Evolutionary conservation across 2,329 filamentous ascomycete genomes (phyloP).

Genomic region (Ophiosphaerella herpotricha): DNA sequence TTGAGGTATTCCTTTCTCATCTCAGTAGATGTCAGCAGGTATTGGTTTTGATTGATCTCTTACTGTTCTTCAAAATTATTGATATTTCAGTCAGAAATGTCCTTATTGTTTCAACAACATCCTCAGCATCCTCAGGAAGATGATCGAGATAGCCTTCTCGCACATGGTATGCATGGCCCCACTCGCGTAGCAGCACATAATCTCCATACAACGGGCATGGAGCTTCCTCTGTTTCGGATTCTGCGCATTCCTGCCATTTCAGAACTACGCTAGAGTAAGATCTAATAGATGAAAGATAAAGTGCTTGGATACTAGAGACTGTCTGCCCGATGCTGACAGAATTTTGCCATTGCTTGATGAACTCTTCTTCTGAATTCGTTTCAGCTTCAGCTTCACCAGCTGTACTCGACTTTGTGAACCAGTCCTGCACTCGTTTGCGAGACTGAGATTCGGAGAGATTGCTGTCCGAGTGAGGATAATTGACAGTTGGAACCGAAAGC

Average conservation of each 20-base stretch:
- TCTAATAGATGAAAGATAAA: background rate
- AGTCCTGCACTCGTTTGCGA: too few species aligned
- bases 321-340: background rate
- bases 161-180: conserved; percentile 2
- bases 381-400: too few species aligned
- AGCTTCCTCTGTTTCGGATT: background rate
- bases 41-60: background rate
- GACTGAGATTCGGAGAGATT: too few species aligned
- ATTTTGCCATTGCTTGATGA: background rate
- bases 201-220: background rate
- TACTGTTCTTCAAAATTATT: conserved; percentile 2
- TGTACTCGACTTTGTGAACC: too few species aligned
- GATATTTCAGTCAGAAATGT: conserved; percentile 1
- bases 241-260: background rate
- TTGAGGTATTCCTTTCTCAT: background rate
- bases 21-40: background rate
- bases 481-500: too few species aligned
- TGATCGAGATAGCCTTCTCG: conserved; percentile 1
- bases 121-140: background rate
- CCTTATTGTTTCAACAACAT: conserved; percentile 2
- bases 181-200: background rate
- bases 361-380: too few species aligned
- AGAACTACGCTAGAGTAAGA: background rate
- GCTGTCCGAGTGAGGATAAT: too few species aligned
- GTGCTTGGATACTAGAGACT: background rate